Evolutionary conservation across 345 rosid species (phyloP), one percentile per base, ranked within the genome.

Genomic region (Psidium friedrichsthalianum): DNA sequence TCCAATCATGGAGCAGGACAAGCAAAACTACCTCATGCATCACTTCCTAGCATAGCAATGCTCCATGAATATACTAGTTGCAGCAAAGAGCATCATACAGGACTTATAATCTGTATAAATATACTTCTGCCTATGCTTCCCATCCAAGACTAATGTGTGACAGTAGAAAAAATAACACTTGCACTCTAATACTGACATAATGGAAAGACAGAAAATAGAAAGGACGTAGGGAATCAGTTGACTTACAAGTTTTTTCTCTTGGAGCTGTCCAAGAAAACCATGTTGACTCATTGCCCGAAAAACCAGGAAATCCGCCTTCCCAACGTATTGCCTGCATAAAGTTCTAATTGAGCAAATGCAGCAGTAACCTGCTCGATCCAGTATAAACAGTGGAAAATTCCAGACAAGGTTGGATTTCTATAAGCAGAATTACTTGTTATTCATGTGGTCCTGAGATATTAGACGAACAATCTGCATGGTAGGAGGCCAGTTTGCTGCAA

Each of bases 271-370:
- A 82, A 97, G 96, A 88, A 96, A 95, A 54, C 98, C 98, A 90
- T 97, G 99, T 86, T 94, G 98, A 92, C 93, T 94, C 99, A 96
- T 91, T 74, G 99, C 97, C 61, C 98, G 96, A 89, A 97, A 97
- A 84, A 94, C 99, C 82, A 96, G 94, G 90, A 94, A 96, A 93
- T 94, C 99, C 61, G 98, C 98, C 92, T 97, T 97, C 85, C 98
- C 98, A 84, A 94, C 98, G 86, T 97, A 97, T 88, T 94, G 96
- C 93, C 99, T 97, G 91, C 86, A 88, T 80, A n/a, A 51, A 87
- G 83, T 74, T 18, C 15, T 80, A 82, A 82, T 6, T 3, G 78
- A 83, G 56, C 87, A 83, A 87, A 88, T 25, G 78, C 24, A 69
- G 78, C 78, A 69, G 78, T 69, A 69, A 83, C 51, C 25, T 40